Evolutionary conservation across 768 basidiomycete species (phyloP).

Genomic region (Sporobolomyces phaffii): DNA sequence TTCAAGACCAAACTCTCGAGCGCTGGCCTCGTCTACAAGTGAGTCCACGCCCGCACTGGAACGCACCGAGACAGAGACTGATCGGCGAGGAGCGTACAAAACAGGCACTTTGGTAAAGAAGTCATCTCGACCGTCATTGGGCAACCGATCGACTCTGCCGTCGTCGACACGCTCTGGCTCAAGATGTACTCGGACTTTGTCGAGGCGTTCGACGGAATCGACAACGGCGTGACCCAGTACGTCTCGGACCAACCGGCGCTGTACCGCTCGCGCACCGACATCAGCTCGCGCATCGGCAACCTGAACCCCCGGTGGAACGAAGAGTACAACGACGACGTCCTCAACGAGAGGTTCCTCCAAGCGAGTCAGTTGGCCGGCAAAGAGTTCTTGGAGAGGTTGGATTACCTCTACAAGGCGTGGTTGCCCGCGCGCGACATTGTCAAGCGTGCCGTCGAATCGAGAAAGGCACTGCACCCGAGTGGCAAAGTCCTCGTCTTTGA

Average conservation of each 20-base stretch:
- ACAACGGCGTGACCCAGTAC: constrained; percentile 88
- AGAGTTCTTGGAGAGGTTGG: constrained; percentile 73
- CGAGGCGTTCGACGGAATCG: constrained; percentile 68
- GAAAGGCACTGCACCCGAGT: constrained; percentile 58
- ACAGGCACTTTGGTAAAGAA: constrained; percentile 51
- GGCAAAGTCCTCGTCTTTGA: constrained; percentile 77
- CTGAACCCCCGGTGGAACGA: constrained; percentile 95
- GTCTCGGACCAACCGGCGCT: constrained; percentile 14
- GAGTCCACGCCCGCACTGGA: constrained; percentile 40
- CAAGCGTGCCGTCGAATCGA: constrained; percentile 54
- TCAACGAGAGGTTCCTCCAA: constrained; percentile 74
- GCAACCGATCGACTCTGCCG: constrained; percentile 49
- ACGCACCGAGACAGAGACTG: background rate
- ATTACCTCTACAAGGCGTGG: constrained; percentile 84
- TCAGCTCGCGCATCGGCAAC: constrained; percentile 71
- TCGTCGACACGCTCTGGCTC: constrained; percentile 70
- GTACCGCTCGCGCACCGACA: constrained; percentile 73
- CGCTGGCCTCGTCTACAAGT: constrained; percentile 96
- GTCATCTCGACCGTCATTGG: constrained; percentile 64
- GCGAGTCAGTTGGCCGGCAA: constrained; percentile 76
- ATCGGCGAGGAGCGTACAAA: too few species aligned
- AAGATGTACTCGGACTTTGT: constrained; percentile 93
- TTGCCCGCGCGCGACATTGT: constrained; percentile 82
- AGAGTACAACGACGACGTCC: constrained; percentile 55
- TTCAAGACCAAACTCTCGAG: constrained; percentile 83